These are phyloP conservation scores for Xylaria venustula DNA, from an alignment of 495 filamentous ascomycete species.

Conservation along the genomic window DNA sequence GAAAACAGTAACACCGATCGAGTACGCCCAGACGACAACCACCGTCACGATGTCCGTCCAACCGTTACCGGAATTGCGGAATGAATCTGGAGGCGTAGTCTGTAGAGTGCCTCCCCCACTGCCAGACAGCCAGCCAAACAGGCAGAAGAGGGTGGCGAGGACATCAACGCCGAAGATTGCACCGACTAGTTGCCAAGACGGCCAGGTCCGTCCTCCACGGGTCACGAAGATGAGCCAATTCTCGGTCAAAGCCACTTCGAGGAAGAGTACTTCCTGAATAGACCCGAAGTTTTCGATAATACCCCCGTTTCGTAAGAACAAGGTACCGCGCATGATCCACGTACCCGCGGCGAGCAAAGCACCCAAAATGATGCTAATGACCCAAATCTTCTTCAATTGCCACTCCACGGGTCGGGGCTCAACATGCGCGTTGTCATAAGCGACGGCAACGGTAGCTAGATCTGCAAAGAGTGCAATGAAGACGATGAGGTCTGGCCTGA, in stretches of 20 bases:
- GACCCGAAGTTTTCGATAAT: constrained; percentile 82
- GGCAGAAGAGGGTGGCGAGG: constrained; percentile 74
- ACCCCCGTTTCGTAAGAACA: constrained; percentile 67
- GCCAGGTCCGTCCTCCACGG: constrained; percentile 76
- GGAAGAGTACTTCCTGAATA: constrained; percentile 77
- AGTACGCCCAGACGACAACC: constrained; percentile 76
- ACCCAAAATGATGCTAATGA: constrained; percentile 79
- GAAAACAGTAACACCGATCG: constrained; percentile 74
- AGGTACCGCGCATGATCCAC: constrained; percentile 78
- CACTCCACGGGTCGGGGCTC: constrained; percentile 84
- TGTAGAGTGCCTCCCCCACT: constrained; percentile 25
- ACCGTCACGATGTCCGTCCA: constrained; percentile 74
- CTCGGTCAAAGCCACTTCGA: constrained; percentile 87
- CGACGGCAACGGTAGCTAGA: constrained; percentile 85
- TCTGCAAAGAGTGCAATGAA: constrained; percentile 94
- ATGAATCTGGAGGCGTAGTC: constrained; percentile 19
- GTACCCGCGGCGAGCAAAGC: constrained; percentile 73
- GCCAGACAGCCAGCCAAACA: constrained; percentile 75
- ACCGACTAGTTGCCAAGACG: constrained; percentile 74
- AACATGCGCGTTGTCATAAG: constrained; percentile 89
- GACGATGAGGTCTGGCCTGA: constrained; percentile 83
- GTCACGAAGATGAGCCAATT: constrained; percentile 98
- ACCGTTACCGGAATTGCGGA: constrained; percentile 50
- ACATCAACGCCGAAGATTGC: constrained; percentile 80
- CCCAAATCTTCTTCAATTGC: constrained; percentile 91